Percentiles rank a stretch among this genome's conserved stretches.
phyloP scores from a whole-genome alignment of 495 filamentous ascomycete species.

The Hypoxylon crocopeplum region DNA sequence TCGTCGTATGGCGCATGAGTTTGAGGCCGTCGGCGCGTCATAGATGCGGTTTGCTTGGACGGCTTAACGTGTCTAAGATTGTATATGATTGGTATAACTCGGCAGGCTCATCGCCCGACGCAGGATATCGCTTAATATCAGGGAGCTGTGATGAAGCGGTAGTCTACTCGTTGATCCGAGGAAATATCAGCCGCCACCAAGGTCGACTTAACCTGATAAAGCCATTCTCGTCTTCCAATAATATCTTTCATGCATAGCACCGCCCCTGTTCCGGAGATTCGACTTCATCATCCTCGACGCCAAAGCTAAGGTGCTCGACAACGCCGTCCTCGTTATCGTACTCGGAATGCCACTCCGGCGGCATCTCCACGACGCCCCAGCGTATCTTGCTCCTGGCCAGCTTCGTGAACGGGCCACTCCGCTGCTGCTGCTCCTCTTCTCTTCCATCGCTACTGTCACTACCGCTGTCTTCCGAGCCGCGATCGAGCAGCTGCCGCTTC shows the following conservation, averaged over 20 bases:
- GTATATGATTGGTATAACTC: too few species aligned
- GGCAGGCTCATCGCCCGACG: too few species aligned
- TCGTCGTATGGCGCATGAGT: too few species aligned
- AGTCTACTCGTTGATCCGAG: too few species aligned
- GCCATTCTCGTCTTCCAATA: too few species aligned
- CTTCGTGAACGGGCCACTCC: slow-evolving; percentile 11
- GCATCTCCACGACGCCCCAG: slow-evolving; percentile 32
- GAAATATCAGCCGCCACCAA: too few species aligned
- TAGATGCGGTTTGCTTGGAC: too few species aligned
- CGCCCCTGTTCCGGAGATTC: slow-evolving; percentile 5
- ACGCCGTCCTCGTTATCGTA: slow-evolving; percentile 8
- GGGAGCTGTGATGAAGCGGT: too few species aligned
- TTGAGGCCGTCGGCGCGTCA: too few species aligned
- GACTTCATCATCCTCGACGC: slow-evolving; percentile 29
- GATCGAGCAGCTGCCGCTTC: not conserved
- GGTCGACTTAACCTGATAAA: too few species aligned
- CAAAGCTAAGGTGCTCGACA: slow-evolving; percentile 27
- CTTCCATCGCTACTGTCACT: not conserved
- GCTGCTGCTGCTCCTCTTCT: not conserved
- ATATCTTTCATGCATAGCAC: slow-evolving; percentile 5
- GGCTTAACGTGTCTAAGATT: too few species aligned
- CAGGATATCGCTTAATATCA: too few species aligned
- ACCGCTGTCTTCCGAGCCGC: not conserved
- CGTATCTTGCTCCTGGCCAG: slow-evolving; percentile 30
- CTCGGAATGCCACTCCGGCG: slow-evolving; percentile 20